Evolutionary conservation across 768 basidiomycete species (phyloP).

Genomic region (Amanita pseudoporphyria): DNA sequence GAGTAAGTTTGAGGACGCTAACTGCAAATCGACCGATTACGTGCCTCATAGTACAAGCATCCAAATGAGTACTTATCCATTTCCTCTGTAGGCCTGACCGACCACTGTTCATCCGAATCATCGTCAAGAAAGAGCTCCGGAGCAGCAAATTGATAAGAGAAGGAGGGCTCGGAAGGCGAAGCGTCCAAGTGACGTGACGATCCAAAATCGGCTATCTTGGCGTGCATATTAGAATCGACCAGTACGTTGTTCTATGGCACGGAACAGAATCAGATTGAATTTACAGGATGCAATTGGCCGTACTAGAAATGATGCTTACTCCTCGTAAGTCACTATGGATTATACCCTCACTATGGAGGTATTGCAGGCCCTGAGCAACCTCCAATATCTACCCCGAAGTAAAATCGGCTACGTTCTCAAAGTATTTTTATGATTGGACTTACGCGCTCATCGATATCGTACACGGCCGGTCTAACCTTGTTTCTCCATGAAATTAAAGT

Average conservation of each 20-base stretch:
- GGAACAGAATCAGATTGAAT: not conserved
- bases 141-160: not conserved
- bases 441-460: not conserved
- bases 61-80: not conserved
- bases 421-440: not conserved
- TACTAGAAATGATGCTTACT: not conserved
- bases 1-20: not conserved
- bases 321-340: not conserved
- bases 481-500: not conserved
- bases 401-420: not conserved
- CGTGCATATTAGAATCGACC: not conserved
- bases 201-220: slow-evolving; percentile 1
- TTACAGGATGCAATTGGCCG: not conserved
- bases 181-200: not conserved
- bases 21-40: not conserved
- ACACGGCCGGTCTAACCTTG: not conserved
- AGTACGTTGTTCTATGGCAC: not conserved
- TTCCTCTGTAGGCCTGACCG: not conserved
- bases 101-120: not conserved
- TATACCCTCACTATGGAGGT: not conserved
- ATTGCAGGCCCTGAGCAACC: not conserved
- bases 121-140: not conserved
- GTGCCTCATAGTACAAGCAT: slow-evolving; percentile 2
- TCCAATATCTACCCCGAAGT: not conserved
- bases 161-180: not conserved